phyloP scores from a whole-genome alignment of 805 yeast species.

The Saturnispora quitensis region DNA sequence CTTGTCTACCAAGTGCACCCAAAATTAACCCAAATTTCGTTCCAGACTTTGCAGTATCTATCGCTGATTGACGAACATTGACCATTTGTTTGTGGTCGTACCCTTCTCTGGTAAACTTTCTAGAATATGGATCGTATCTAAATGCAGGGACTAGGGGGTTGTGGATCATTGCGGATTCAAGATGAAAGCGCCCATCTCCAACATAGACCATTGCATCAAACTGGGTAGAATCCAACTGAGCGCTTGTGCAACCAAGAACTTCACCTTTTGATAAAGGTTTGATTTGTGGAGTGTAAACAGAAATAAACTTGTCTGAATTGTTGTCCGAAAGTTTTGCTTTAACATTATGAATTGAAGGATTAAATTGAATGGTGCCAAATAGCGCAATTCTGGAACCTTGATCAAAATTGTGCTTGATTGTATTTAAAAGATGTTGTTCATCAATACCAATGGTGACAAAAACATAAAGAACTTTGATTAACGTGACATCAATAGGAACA shows the following conservation, averaged over 20 bases:
- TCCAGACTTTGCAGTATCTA: slow-evolving; percentile 49
- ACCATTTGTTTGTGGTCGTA: slow-evolving; percentile 84
- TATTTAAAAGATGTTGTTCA: slow-evolving; percentile 68
- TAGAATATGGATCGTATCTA: slow-evolving; percentile 90
- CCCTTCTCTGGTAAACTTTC: slow-evolving; percentile 81
- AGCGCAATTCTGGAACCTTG: slow-evolving; percentile 63
- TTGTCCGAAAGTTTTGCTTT: slow-evolving; percentile 46
- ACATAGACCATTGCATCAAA: slow-evolving; percentile 78
- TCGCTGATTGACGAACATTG: slow-evolving; percentile 63
- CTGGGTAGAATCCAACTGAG: slow-evolving; percentile 55
- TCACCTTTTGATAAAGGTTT: slow-evolving; percentile 93
- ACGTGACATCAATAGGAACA: slow-evolving; percentile 89
- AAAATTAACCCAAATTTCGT: slow-evolving; percentile 72
- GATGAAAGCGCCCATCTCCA: slow-evolving; percentile 94
- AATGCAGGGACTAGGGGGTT: slow-evolving; percentile 89
- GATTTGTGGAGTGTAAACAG: slow-evolving; percentile 79
- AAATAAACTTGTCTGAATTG: slow-evolving; percentile 36
- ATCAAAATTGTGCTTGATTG: slow-evolving; percentile 61
- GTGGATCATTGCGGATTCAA: slow-evolving; percentile 95
- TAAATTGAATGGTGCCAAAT: slow-evolving; percentile 95
- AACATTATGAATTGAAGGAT: slow-evolving; percentile 82
- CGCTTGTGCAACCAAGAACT: slow-evolving; percentile 93
- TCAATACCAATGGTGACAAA: slow-evolving; percentile 92
- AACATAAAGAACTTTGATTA: slow-evolving; percentile 85
- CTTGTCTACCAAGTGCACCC: slow-evolving; percentile 95